phyloP scores from a whole-genome alignment of 192 early-diverging fungal genomes.

The Coemansia sp. region DNA sequence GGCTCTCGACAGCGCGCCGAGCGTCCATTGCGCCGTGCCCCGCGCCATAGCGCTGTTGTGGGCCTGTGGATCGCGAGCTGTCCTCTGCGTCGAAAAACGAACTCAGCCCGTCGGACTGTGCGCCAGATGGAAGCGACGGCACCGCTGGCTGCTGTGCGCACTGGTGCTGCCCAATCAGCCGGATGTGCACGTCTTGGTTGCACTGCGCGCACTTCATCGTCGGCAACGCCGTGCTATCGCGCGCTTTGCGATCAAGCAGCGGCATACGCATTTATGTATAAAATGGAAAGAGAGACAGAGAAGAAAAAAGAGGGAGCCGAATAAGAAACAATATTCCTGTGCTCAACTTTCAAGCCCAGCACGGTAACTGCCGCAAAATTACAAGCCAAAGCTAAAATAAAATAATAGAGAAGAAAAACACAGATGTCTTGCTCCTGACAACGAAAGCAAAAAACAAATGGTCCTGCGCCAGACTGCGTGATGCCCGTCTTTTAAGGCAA shows the following conservation, averaged over 20 bases:
- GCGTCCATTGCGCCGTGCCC: slow-evolving; percentile 2
- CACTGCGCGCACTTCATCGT: slow-evolving; percentile 53
- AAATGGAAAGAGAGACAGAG: neutral
- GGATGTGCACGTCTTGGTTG: slow-evolving; percentile 51
- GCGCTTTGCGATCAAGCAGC: slow-evolving; percentile 34
- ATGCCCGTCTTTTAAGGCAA: slow-evolving; percentile 1
- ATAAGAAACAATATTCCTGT: neutral
- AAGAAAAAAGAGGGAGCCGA: neutral
- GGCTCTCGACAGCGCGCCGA: slow-evolving; percentile 19
- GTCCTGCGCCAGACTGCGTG: slow-evolving; percentile 12
- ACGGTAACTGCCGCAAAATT: neutral
- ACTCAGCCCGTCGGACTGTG: slow-evolving; percentile 28
- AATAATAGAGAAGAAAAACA: neutral
- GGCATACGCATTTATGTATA: slow-evolving; percentile 13
- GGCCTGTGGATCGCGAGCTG: neutral
- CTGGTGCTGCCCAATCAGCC: slow-evolving; percentile 45
- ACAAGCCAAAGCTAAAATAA: neutral
- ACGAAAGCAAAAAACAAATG: slow-evolving; percentile 9
- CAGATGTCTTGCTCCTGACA: neutral
- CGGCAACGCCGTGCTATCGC: slow-evolving; percentile 49
- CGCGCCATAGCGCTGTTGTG: neutral
- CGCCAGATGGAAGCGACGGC: slow-evolving; percentile 18
- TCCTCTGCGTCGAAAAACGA: slow-evolving; percentile 37
- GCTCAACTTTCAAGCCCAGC: neutral
- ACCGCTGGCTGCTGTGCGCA: slow-evolving; percentile 33